Base-by-base conservation (phyloP, 1,284 basidiomycete species). In the Ceratobasidium papillatum region DNA sequence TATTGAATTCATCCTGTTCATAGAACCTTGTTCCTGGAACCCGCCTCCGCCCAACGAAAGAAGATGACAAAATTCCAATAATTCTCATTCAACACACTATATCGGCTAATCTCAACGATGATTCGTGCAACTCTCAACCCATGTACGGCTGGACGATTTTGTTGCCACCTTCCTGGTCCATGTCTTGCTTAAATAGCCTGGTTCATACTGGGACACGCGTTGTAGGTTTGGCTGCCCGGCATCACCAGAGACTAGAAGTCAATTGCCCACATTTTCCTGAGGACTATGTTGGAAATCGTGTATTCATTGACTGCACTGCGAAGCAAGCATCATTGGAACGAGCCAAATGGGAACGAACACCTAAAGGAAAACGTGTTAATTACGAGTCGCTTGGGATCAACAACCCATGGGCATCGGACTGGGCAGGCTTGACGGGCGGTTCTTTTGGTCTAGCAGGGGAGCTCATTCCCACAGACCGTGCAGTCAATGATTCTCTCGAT, bases 91-190 rank as follows among this genome's bases (percentile, higher is more conserved):
- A 95, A 81, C 88, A 88, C n/a, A 91, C 92, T 0, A 79, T 93
- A 34, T 79, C 81, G 11, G 30, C 79, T 7, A 69, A 78, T 0
- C 58, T 79, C 11, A 74, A 75, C 2, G 76, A 77, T 17, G 69
- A 75, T 43, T 68, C 75, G 3, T 78, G 78, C 19, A 9, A 59
- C 36, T 77, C 78, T 34, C 78, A 82, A 76, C 82, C 86, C 0
- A 84, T 94, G 41, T 89, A 95, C 78, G 94, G 95, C 43, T 97
- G 92, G 91, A 94, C 90, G 1, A 83, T 98, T 4, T 84, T 96
- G 32, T 82, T 96, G 38, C 95, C 96, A 0, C 85, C 88, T 0
- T 94, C 94, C 9, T 98, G 95, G 95, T 86, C 88, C 0, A 95
- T 95, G 91, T 85, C 94, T 0, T 94, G 98, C 82, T 89, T 94